phyloP scores from a whole-genome alignment of 495 filamentous ascomycete species.

The Penicillium egyptiacum region DNA sequence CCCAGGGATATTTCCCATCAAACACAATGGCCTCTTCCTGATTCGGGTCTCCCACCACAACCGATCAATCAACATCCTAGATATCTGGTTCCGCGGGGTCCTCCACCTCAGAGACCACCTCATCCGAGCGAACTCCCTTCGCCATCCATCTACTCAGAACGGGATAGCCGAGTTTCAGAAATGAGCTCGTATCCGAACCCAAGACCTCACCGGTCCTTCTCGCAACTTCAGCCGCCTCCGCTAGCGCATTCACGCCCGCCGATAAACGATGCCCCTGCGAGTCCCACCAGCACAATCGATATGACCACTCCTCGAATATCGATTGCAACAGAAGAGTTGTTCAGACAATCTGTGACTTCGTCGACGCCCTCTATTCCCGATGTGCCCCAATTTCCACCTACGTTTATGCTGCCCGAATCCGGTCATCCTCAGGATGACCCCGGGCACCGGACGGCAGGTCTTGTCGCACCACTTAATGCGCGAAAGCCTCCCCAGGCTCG shows the following conservation, averaged over 20 bases:
- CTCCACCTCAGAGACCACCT: slow-evolving; percentile 66
- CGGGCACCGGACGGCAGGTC: slow-evolving; percentile 25
- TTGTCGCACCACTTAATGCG: slow-evolving; percentile 29
- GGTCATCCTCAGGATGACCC: slow-evolving; percentile 14
- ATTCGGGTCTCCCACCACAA: slow-evolving; percentile 32
- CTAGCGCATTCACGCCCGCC: slow-evolving; percentile 25
- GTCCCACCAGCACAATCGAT: slow-evolving; percentile 30
- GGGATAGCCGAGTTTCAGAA: slow-evolving; percentile 55
- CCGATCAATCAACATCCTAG: slow-evolving; percentile 37
- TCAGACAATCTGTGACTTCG: slow-evolving; percentile 37
- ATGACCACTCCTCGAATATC: slow-evolving; percentile 34
- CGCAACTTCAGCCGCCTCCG: slow-evolving; percentile 45
- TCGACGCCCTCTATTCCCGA: slow-evolving; percentile 45
- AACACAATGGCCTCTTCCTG: slow-evolving; percentile 45
- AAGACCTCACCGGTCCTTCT: slow-evolving; percentile 52
- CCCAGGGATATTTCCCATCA: slow-evolving; percentile 29
- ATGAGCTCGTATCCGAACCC: slow-evolving; percentile 43
- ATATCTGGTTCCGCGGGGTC: slow-evolving; percentile 51
- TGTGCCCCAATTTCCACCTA: slow-evolving; percentile 41
- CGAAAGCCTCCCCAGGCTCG: slow-evolving; percentile 38
- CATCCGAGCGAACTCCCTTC: slow-evolving; percentile 51
- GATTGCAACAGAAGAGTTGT: slow-evolving; percentile 35
- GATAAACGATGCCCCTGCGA: slow-evolving; percentile 33
- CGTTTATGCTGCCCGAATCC: slow-evolving; percentile 19
- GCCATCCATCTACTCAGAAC: slow-evolving; percentile 46